Evolutionary conservation across 768 basidiomycete genomes (phyloP).

Genomic region (Coprinopsis sp.): DNA sequence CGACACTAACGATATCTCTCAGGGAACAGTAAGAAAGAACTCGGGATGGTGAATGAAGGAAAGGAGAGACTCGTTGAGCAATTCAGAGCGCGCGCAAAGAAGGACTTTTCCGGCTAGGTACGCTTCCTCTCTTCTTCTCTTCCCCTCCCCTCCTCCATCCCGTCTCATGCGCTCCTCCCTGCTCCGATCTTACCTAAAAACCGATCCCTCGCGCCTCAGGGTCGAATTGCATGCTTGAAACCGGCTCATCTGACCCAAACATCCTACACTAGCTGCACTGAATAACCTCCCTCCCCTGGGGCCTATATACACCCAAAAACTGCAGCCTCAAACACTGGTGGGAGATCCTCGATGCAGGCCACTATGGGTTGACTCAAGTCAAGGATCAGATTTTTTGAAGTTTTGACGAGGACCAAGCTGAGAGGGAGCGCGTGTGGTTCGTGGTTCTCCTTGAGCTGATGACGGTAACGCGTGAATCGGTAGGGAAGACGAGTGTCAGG

Average conservation of each 20-base stretch:
- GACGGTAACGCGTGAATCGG: conserved; percentile 95
- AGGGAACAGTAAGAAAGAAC: conserved; percentile 94
- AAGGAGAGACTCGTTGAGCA: conserved; percentile 93
- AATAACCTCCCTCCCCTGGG: conserved; percentile 96
- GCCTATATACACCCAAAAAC: conserved; percentile 89
- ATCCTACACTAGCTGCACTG: conserved; percentile 93
- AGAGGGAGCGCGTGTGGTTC: conserved; percentile 95
- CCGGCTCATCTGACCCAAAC: conserved; percentile 87
- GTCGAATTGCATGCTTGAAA: conserved; percentile 84
- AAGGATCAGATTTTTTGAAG: conserved; percentile 95
- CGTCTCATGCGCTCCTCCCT: too few species aligned
- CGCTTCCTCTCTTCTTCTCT: too few species aligned
- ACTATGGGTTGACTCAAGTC: conserved; percentile 88
- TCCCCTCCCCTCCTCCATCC: too few species aligned
- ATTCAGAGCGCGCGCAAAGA: conserved; percentile 79
- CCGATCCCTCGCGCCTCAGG: conserved; percentile 89
- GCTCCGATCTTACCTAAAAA: conserved; percentile 92
- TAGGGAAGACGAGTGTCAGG: conserved; percentile 95
- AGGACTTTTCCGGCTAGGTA: conserved; percentile 93
- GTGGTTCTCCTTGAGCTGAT: conserved; percentile 94
- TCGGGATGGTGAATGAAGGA: conserved; percentile 92
- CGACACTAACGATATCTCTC: too few species aligned
- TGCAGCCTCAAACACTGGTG: conserved; percentile 81
- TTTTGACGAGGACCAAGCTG: conserved; percentile 91
- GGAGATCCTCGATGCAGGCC: conserved; percentile 86